Evolutionary conservation across 2,329 filamentous ascomycete genomes (phyloP).

Genomic region (Biscogniauxia mediterranea): DNA sequence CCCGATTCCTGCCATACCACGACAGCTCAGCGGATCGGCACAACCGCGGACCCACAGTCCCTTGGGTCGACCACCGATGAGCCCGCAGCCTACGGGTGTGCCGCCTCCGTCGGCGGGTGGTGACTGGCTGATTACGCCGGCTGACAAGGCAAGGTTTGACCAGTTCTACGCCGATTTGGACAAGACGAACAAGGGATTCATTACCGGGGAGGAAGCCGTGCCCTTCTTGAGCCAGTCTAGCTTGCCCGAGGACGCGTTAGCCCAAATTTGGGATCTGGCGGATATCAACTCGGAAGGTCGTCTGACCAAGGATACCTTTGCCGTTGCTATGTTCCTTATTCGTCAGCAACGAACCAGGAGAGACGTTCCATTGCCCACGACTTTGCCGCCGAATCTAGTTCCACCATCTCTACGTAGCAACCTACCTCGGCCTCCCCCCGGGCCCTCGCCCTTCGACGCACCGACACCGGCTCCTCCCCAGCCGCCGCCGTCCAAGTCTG

Average conservation of each 20-base stretch:
- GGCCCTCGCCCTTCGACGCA: conserved; percentile 52
- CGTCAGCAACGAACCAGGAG: conserved; percentile 79
- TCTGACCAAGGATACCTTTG: conserved; percentile 85
- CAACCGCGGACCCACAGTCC: conserved; percentile 63
- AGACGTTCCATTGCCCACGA: conserved; percentile 65
- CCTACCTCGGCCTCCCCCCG: conserved; percentile 50
- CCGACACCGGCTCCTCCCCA: conserved; percentile 33
- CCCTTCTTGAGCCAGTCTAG: conserved; percentile 91
- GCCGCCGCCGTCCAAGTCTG: conserved; percentile 64
- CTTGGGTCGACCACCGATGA: conserved; percentile 50
- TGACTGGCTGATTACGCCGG: conserved; percentile 80
- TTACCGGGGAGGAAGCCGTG: conserved; percentile 93
- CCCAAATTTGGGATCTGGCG: conserved; percentile 95
- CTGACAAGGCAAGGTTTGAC: conserved; percentile 87
- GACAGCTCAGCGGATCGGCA: conserved; percentile 74
- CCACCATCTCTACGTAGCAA: conserved; percentile 76
- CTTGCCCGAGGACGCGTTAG: conserved; percentile 81
- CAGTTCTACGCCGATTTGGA: conserved; percentile 82
- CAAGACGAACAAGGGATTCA: conserved; percentile 74
- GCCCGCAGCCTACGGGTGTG: conserved; percentile 41
- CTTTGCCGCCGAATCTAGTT: conserved; percentile 77
- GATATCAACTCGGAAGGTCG: conserved; percentile 90
- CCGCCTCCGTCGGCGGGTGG: conserved; percentile 37
- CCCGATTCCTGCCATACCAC: conserved; percentile 68
- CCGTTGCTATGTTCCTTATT: conserved; percentile 96